Percentiles rank a stretch among this genome's conserved stretches.
These are phyloP conservation scores for Chenopodium berlandieri DNA, from an alignment of 148 eudicot genomes.

Conservation along the genomic window DNA sequence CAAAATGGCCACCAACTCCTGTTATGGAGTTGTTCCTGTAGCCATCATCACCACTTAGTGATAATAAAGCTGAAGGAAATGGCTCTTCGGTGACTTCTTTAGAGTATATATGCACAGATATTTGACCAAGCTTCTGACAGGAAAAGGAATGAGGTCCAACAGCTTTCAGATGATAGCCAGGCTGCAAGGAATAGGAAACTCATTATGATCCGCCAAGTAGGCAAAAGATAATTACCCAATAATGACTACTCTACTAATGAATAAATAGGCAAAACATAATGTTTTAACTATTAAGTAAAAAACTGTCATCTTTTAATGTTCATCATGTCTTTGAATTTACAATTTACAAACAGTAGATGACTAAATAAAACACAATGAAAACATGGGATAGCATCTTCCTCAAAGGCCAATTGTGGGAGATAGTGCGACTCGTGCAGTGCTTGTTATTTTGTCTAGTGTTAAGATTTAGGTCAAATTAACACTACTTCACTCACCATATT, in stretches of 20 bases:
- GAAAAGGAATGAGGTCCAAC: constrained; percentile 77
- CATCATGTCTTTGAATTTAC: background rate
- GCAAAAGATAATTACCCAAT: constrained; percentile 5
- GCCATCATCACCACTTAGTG: constrained; percentile 97
- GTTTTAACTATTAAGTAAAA: background rate
- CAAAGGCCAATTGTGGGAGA: background rate
- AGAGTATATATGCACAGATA: constrained; percentile 64
- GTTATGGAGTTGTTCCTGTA: constrained; percentile 91
- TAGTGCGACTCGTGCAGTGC: too few species aligned
- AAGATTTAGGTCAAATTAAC: too few species aligned
- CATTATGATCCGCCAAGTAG: constrained; percentile 4
- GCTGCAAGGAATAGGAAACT: constrained; percentile 48
- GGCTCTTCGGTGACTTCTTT: constrained; percentile 66
- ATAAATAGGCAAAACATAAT: background rate
- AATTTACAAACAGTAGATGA: too few species aligned
- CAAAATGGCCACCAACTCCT: constrained; percentile 74
- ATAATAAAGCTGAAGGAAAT: constrained; percentile 84
- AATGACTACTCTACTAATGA: too few species aligned
- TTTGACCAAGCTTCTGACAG: constrained; percentile 94
- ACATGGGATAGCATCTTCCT: background rate
- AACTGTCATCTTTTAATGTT: background rate
- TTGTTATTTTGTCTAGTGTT: too few species aligned
- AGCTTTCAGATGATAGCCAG: constrained; percentile 84
- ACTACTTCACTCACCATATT: too few species aligned
- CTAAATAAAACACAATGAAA: background rate